These are phyloP conservation scores for Verticillium isaacii DNA, from an alignment of 2,329 filamentous ascomycete genomes.

Conservation along the genomic window DNA sequence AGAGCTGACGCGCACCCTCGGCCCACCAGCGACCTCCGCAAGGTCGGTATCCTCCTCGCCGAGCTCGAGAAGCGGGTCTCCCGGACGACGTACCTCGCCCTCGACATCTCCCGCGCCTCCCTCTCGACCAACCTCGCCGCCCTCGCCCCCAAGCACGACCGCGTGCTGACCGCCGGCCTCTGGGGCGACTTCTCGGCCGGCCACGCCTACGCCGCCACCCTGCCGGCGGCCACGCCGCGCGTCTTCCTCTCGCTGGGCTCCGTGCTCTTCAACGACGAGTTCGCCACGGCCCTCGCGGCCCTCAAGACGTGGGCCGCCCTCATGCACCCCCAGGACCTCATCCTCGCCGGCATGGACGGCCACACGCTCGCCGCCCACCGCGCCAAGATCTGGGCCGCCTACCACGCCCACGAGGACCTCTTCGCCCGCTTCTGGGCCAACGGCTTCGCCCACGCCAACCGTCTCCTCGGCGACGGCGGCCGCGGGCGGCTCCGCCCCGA, in stretches of 20 bases:
- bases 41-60: constrained; percentile 31
- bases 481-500: constrained; percentile 25
- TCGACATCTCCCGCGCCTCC: constrained; percentile 33
- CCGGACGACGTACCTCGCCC: constrained; percentile 29
- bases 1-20: too few species aligned
- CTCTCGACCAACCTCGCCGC: constrained; percentile 27
- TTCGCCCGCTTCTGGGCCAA: constrained; percentile 32
- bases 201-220: constrained; percentile 21
- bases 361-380: constrained; percentile 25
- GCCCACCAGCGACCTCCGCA: constrained; percentile 29
- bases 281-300: constrained; percentile 26
- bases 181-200: constrained; percentile 35
- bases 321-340: constrained; percentile 26
- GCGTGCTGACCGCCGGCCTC: constrained; percentile 29
- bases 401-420: constrained; percentile 30
- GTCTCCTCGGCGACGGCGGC: constrained; percentile 17
- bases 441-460: constrained; percentile 32
- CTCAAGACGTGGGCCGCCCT: constrained; percentile 30
- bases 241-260: constrained; percentile 34
- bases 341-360: constrained; percentile 37
- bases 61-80: constrained; percentile 25
- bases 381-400: constrained; percentile 34
- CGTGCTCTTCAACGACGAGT: constrained; percentile 36
- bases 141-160: constrained; percentile 23
- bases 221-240: neutral